Evolutionary conservation across 495 filamentous ascomycete species (phyloP), one percentile per base, ranked within the genome.

Genomic region (Aspergillus cavernicola): DNA sequence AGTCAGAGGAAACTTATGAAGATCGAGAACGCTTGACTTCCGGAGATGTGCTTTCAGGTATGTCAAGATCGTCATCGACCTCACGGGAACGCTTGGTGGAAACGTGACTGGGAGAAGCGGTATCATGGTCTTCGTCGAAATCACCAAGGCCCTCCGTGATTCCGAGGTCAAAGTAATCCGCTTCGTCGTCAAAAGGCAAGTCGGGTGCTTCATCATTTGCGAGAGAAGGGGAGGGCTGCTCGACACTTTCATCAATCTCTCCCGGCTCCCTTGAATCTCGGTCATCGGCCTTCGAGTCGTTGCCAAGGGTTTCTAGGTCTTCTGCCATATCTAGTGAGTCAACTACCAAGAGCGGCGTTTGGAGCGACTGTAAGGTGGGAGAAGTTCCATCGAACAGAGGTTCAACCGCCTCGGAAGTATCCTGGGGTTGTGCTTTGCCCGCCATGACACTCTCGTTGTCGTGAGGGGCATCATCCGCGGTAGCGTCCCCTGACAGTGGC

Each of bases 151-250:
- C 60, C 22, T 60, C 51, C 16, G 22, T 29, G 20, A 57, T 48
- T 15, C 51, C 52, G 35, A 66, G 45, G 43, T 66, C 61, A 37
- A 62, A 35, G 42, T 64, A 56, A 31, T 67, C 59, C 43, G 51
- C 59, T 44, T 53, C 60, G 36, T 66, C 55, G 13, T 58, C 57
- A 36, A 60, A 59, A 6, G 38, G 32, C 28, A 76, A 58, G 36
- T 77, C 70, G 44, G 76, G 75, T 26, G 74, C 70, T 10, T 71
- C 70, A 42, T 78, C 71, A 28, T 36, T 33, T 26, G 40, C 65
- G 43, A 63, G 68, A 12, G 31, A 28, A 39, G 33, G 6, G 19
- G 52, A 15, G 13, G 31, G 23, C 36, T 51, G 33, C 26, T 61
- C 51, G 44, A 22, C 13, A 20, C 50, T 42, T 40, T 60, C 46